Percentiles rank a stretch among this genome's conserved stretches.
These are phyloP conservation scores for Penicillium turbatum DNA, from an alignment of 495 filamentous ascomycete genomes.

Conservation along the genomic window DNA sequence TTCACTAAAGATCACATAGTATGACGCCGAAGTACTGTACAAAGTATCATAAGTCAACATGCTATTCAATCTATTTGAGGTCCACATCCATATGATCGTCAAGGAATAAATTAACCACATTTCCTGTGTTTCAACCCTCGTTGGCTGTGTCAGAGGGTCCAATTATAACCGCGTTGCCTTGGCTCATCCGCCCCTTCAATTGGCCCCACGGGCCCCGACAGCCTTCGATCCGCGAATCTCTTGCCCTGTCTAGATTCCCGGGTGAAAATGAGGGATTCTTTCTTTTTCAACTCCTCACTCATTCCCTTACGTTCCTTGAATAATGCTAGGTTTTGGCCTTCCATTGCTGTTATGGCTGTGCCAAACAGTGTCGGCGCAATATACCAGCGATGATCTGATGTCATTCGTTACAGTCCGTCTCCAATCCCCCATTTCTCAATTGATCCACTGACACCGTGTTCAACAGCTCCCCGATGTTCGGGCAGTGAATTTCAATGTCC, in stretches of 20 bases:
- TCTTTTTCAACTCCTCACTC: neutral
- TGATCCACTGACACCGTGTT: conserved; percentile 5
- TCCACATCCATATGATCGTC: neutral
- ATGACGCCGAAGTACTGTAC: too few species aligned
- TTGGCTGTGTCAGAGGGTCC: neutral
- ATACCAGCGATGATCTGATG: conserved; percentile 9
- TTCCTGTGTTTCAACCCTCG: conserved; percentile 2
- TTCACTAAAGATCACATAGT: too few species aligned
- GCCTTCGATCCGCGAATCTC: neutral
- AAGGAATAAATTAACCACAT: neutral
- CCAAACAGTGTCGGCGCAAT: conserved; percentile 7
- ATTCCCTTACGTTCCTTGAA: conserved; percentile 1
- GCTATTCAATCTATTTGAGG: neutral
- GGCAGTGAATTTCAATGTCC: conserved; percentile 31
- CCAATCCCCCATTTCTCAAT: neutral
- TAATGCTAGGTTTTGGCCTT: conserved; percentile 1
- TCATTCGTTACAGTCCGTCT: conserved; percentile 8
- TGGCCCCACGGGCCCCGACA: neutral
- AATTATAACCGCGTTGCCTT: neutral
- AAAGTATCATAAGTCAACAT: too few species aligned
- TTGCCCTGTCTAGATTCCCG: conserved; percentile 1
- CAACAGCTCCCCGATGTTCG: conserved; percentile 27
- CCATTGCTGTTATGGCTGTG: conserved; percentile 8
- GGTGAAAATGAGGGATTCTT: neutral
- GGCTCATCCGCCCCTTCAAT: neutral